These are phyloP conservation scores for Conticribra weissflogii DNA, from an alignment of 108 stramenopile genomes.

Conservation along the genomic window DNA sequence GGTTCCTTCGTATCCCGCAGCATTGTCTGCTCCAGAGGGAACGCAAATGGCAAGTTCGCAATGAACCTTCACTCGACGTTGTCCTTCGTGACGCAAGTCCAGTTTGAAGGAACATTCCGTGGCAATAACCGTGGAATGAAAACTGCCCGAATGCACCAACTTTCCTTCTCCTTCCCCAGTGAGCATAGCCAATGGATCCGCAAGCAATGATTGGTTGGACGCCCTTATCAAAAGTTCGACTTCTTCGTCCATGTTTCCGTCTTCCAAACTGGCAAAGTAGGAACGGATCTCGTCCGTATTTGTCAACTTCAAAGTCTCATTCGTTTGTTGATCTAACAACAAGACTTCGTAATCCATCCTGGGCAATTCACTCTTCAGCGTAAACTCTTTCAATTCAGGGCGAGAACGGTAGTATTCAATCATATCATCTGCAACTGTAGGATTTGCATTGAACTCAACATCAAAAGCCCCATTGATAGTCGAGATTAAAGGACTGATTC, in stretches of 20 bases:
- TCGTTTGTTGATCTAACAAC: constrained; percentile 40
- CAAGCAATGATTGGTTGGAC: constrained; percentile 83
- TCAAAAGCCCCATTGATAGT: constrained; percentile 69
- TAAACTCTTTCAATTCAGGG: constrained; percentile 75
- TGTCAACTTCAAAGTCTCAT: constrained; percentile 37
- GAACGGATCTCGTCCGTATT: constrained; percentile 46
- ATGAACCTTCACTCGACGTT: constrained; percentile 41
- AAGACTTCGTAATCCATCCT: constrained; percentile 85
- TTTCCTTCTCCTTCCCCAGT: constrained; percentile 68
- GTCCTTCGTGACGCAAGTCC: constrained; percentile 47
- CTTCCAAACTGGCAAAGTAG: constrained; percentile 36
- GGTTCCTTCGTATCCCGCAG: constrained; percentile 36
- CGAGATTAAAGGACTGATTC: constrained; percentile 38
- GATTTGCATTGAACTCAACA: constrained; percentile 75
- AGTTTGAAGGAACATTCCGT: constrained; percentile 46
- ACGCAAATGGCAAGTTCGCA: constrained; percentile 57
- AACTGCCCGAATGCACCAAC: constrained; percentile 57
- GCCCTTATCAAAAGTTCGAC: constrained; percentile 53
- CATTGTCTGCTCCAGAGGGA: constrained; percentile 36
- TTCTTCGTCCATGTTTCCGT: constrained; percentile 30
- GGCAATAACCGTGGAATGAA: constrained; percentile 49
- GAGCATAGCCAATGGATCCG: constrained; percentile 74
- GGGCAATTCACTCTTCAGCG: constrained; percentile 70
- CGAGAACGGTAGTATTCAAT: constrained; percentile 72
- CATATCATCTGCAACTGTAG: constrained; percentile 69